A percentile compares a stretch with the other conserved stretches of the same genome.
phyloP scores from a whole-genome alignment of 495 filamentous ascomycete species.

The Diplogelasinospora grovesii region DNA sequence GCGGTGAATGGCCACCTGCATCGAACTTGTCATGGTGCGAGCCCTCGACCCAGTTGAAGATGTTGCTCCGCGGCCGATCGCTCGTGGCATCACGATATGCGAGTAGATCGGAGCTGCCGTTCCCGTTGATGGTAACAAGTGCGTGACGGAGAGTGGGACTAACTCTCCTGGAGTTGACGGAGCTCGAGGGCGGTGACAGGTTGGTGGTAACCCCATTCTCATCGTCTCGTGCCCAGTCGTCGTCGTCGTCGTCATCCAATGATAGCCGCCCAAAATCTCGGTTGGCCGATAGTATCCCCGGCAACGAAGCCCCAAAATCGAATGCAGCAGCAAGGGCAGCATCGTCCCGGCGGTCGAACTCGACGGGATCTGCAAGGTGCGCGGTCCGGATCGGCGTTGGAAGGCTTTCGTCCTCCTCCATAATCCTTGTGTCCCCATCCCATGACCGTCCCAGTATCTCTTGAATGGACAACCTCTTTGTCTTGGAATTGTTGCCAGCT shows the following conservation, averaged over 20 bases:
- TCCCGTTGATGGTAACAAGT: conserved; percentile 36
- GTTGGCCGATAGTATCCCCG: conserved; percentile 12
- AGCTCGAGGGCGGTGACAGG: conserved; percentile 49
- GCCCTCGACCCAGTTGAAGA: conserved; percentile 87
- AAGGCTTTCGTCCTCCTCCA: conserved; percentile 58
- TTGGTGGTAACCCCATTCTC: conserved; percentile 45
- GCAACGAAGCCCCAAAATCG: conserved; percentile 13
- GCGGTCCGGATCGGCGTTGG: conserved; percentile 48
- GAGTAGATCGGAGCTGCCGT: conserved; percentile 24
- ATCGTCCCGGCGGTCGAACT: conserved; percentile 10
- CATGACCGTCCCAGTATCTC: conserved; percentile 42
- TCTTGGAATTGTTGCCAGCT: conserved; percentile 43
- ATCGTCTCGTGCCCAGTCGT: conserved; percentile 54
- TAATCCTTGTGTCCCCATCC: conserved; percentile 49
- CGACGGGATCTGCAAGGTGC: conserved; percentile 16
- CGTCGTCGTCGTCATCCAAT: conserved; percentile 57
- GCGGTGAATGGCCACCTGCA: conserved; percentile 47
- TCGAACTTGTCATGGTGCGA: conserved; percentile 49
- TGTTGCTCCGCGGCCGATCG: conserved; percentile 51
- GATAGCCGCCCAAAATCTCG: conserved; percentile 42
- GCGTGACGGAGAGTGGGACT: conserved; percentile 40
- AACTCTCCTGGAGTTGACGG: conserved; percentile 38
- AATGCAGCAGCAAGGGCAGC: conserved; percentile 13
- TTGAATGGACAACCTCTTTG: conserved; percentile 53
- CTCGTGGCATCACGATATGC: conserved; percentile 27